Conservation (phyloP, 2,329 filamentous ascomycete genomes). For the Fusarium paranaense region DNA sequence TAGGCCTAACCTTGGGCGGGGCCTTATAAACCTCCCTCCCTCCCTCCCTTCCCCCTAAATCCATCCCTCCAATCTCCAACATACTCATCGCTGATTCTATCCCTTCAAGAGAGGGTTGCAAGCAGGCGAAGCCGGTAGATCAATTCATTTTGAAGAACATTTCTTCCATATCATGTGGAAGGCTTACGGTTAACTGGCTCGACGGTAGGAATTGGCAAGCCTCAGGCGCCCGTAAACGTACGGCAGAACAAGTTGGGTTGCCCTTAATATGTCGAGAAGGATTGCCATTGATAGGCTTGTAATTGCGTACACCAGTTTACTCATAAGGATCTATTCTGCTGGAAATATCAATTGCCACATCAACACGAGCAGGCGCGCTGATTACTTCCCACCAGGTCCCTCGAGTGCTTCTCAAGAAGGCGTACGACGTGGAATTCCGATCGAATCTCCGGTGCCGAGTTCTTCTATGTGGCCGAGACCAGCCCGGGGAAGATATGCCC, state of each 20-base stretch:
- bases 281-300: conserved; percentile 1
- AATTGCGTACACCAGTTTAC: neutral
- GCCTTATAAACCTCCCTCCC: too few species aligned
- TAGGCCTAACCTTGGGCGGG: too few species aligned
- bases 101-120: too few species aligned
- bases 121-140: too few species aligned
- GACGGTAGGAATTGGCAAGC: neutral
- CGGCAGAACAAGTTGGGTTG: neutral
- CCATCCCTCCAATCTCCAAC: too few species aligned
- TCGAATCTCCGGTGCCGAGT: neutral
- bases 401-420: neutral
- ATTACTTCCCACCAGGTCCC: neutral
- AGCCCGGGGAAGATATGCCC: neutral
- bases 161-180: too few species aligned
- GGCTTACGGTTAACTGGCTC: too few species aligned
- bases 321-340: neutral
- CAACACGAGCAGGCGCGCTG: neutral
- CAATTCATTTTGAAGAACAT: too few species aligned
- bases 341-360: neutral
- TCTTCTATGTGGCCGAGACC: neutral
- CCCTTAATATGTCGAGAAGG: neutral
- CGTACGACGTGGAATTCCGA: neutral
- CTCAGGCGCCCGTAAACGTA: neutral
- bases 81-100: too few species aligned
- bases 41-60: too few species aligned